Evolutionary conservation across 352 stramenopile species (phyloP).

Genomic region (Phytophthora boehmeriae): DNA sequence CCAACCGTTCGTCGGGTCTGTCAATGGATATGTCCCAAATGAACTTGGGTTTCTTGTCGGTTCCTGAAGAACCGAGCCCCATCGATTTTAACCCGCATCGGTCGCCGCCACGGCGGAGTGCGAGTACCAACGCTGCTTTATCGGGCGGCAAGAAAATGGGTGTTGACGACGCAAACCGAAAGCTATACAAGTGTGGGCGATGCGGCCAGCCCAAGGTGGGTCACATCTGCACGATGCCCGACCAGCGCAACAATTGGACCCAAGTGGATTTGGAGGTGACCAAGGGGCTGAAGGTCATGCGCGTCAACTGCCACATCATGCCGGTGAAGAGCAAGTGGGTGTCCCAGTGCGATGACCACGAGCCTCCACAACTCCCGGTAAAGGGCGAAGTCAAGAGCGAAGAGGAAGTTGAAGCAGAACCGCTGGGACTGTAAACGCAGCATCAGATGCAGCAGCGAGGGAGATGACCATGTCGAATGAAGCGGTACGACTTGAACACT

Average conservation of each 20-base stretch:
- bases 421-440: conserved; percentile 23
- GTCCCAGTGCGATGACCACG: conserved; percentile 67
- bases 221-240: conserved; percentile 86
- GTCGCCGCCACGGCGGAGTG: conserved; percentile 30
- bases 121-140: conserved; percentile 23
- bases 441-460: conserved; percentile 11
- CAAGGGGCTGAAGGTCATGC: conserved; percentile 75
- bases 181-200: conserved; percentile 88
- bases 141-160: conserved; percentile 35
- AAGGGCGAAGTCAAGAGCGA: conserved; percentile 33
- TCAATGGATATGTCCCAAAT: conserved; percentile 88
- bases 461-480: conserved; percentile 20
- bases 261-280: conserved; percentile 80
- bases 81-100: conserved; percentile 37
- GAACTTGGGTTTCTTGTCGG: conserved; percentile 70
- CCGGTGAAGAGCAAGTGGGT: conserved; percentile 72
- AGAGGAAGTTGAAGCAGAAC: conserved; percentile 36
- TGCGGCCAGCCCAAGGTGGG: conserved; percentile 87
- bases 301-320: conserved; percentile 77
- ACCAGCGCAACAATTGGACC: conserved; percentile 87
- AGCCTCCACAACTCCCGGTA: conserved; percentile 24
- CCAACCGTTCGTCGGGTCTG: conserved; percentile 67
- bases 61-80: conserved; percentile 68
- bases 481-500: conserved; percentile 6
- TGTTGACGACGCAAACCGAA: conserved; percentile 57